Conservation (phyloP, 352 stramenopile genomes). For the Phytophthora hybrid region DNA sequence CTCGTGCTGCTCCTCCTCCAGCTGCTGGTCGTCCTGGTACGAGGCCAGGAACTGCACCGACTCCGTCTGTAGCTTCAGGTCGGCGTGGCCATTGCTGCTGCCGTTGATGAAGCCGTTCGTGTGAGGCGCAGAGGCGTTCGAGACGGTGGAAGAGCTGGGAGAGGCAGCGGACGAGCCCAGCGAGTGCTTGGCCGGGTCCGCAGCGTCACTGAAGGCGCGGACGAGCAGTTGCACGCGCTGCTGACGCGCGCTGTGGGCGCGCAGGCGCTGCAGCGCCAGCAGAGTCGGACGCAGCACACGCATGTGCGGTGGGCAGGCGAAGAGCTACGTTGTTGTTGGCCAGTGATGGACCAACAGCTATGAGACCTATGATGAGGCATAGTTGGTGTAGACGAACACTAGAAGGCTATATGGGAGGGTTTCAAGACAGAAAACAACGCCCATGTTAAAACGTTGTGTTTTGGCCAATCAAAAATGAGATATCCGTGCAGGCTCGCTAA, state of each 20-base stretch:
- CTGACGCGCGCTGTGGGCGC: slow-evolving; percentile 18
- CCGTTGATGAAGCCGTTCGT: slow-evolving; percentile 27
- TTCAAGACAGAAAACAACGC: no score
- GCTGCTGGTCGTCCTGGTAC: slow-evolving; percentile 39
- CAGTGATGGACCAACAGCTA: slow-evolving; percentile 29
- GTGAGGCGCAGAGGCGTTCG: slow-evolving; percentile 9
- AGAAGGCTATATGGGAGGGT: no score
- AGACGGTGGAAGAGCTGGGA: background rate
- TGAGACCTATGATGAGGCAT: slow-evolving; percentile 1
- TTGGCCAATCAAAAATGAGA: no score
- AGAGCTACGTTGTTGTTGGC: slow-evolving; percentile 28
- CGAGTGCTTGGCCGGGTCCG: slow-evolving; percentile 36
- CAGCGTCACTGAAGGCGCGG: slow-evolving; percentile 56
- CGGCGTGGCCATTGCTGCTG: slow-evolving; percentile 11
- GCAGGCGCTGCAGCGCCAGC: slow-evolving; percentile 50
- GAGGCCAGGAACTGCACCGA: slow-evolving; percentile 39
- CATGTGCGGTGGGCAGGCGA: slow-evolving; percentile 26
- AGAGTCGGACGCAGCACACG: slow-evolving; percentile 50
- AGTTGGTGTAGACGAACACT: background rate
- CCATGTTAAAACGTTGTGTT: no score
- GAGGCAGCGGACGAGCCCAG: background rate
- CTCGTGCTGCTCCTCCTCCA: background rate
- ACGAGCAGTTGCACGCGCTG: slow-evolving; percentile 44
- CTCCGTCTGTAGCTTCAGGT: slow-evolving; percentile 8
- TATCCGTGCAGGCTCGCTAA: no score